These are phyloP conservation scores for Hyaloscypha variabilis DNA, from an alignment of 495 filamentous ascomycete species.

Conservation along the genomic window DNA sequence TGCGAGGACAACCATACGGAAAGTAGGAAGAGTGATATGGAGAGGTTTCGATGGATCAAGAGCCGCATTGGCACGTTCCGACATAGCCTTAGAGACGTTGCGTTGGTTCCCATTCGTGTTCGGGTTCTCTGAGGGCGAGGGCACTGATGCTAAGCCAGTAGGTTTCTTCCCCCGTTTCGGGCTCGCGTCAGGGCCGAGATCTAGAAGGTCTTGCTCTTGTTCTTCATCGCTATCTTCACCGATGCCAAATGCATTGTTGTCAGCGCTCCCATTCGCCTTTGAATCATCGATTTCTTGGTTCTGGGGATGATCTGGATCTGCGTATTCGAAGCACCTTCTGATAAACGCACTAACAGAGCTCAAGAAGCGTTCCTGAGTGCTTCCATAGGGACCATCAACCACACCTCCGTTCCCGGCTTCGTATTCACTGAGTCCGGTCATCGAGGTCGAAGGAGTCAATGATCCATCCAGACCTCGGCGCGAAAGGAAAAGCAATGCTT, in stretches of 20 bases:
- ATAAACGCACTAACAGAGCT: slow-evolving; percentile 95
- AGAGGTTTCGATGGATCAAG: slow-evolving; percentile 91
- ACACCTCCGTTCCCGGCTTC: slow-evolving; percentile 31
- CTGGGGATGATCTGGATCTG: slow-evolving; percentile 82
- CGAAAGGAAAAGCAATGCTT: slow-evolving; percentile 90
- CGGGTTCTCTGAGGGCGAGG: slow-evolving; percentile 6
- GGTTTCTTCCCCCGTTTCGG: slow-evolving; percentile 26
- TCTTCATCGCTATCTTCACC: slow-evolving; percentile 75
- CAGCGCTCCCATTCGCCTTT: slow-evolving; percentile 37
- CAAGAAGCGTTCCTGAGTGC: slow-evolving; percentile 74
- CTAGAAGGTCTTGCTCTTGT: slow-evolving; percentile 62
- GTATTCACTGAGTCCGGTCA: slow-evolving; percentile 37
- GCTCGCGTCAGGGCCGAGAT: slow-evolving; percentile 38
- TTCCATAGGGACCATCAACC: slow-evolving; percentile 27
- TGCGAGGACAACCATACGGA: slow-evolving; percentile 97
- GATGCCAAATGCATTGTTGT: slow-evolving; percentile 68
- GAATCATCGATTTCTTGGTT: slow-evolving; percentile 28
- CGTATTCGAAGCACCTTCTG: slow-evolving; percentile 95
- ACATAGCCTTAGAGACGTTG: slow-evolving; percentile 54
- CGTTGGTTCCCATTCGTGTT: slow-evolving; percentile 19
- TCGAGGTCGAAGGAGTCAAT: slow-evolving; percentile 53
- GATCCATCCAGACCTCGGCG: slow-evolving; percentile 80
- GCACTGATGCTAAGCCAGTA: slow-evolving; percentile 19
- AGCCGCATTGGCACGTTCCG: slow-evolving; percentile 77
- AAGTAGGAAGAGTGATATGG: slow-evolving; percentile 95